A percentile compares a stretch with the other conserved stretches of the same genome.
Conservation (phyloP, 257 asterid genomes). For the Solanum habrochaites region DNA sequence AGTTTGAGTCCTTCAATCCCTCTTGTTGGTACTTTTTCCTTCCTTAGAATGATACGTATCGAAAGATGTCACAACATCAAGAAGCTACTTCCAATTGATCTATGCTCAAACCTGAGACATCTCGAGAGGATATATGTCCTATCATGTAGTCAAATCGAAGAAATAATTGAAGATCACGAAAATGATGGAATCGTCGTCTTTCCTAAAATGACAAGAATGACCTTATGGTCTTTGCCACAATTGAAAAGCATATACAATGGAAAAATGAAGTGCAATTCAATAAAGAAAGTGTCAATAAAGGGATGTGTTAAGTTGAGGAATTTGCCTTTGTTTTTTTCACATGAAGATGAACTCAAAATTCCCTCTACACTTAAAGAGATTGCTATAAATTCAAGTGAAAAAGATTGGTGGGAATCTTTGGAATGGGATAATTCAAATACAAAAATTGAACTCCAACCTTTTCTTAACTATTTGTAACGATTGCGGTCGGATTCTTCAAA, state of each 20-base stretch:
- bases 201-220: not conserved
- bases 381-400: constrained; percentile 6
- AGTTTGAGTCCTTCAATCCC: not conserved
- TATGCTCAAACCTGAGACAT: not conserved
- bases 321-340: constrained; percentile 4
- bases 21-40: not conserved
- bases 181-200: not conserved
- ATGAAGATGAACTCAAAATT: not conserved
- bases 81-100: not conserved
- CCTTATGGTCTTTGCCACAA: constrained; percentile 1
- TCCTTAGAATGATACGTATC: not conserved
- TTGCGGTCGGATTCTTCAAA: not conserved
- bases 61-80: not conserved
- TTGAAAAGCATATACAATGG: constrained; percentile 3
- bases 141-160: not conserved
- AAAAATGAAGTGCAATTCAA: constrained; percentile 7
- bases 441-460: constrained; percentile 3
- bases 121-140: not conserved
- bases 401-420: constrained; percentile 18
- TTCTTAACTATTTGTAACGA: not conserved
- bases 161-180: not conserved
- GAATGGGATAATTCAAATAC: constrained; percentile 10
- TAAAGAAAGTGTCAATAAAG: not conserved
- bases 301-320: constrained; percentile 1
- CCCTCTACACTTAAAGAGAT: constrained; percentile 8